These are phyloP conservation scores for Talaromyces sp. DNA, from an alignment of 2,329 filamentous ascomycete genomes.

Conservation along the genomic window DNA sequence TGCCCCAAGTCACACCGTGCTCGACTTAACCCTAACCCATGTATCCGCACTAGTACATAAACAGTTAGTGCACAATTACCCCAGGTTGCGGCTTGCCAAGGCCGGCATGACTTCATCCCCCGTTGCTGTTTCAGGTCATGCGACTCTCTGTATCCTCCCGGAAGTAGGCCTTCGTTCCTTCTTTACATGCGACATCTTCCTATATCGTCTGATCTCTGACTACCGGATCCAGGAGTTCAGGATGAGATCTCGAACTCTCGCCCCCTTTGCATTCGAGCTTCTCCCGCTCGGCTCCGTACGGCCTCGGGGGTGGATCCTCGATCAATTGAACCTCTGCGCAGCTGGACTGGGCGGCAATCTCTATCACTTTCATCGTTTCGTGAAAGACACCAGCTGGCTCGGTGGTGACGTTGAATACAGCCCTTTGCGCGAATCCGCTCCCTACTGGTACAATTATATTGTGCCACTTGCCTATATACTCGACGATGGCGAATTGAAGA, in stretches of 20 bases:
- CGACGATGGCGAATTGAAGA: conserved; percentile 12
- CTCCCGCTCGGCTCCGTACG: conserved; percentile 11
- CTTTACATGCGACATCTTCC: not conserved
- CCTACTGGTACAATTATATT: conserved; percentile 16
- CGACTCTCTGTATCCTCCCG: no score
- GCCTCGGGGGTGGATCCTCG: conserved; percentile 13
- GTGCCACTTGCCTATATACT: conserved; percentile 14
- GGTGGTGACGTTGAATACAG: conserved; percentile 12
- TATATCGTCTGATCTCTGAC: not conserved
- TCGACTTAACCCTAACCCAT: not conserved
- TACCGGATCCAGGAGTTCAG: not conserved
- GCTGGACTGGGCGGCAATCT: conserved; percentile 13
- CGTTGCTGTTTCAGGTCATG: not conserved
- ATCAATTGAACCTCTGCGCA: conserved; percentile 14
- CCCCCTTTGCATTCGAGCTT: conserved; percentile 14
- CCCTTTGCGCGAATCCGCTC: conserved; percentile 12
- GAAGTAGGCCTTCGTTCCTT: not conserved
- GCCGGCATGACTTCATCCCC: not conserved
- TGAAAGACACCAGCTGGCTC: conserved; percentile 12
- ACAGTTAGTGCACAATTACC: no score
- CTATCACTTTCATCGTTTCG: conserved; percentile 12
- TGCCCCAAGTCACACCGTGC: no score
- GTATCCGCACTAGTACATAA: no score
- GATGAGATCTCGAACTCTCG: conserved; percentile 9
- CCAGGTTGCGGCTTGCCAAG: not conserved